Percentiles rank a stretch among this genome's conserved stretches.
Evolutionary conservation across 1,284 basidiomycete species (phyloP).

Genomic region (Sutorius eximius): DNA sequence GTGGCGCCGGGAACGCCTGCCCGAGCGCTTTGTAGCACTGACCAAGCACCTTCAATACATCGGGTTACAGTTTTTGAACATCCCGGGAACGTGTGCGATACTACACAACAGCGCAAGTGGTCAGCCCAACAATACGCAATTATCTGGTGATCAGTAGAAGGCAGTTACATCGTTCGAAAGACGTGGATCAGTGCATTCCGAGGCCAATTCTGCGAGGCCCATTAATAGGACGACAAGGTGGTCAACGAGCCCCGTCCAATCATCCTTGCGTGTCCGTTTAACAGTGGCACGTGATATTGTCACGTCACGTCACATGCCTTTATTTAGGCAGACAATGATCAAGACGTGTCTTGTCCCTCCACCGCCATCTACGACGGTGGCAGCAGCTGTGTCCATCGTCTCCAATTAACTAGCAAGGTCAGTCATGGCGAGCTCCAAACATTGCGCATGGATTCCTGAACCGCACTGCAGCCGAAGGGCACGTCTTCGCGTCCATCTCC

Average conservation of each 20-base stretch:
- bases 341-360: conserved; percentile 2
- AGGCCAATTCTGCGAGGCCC: too few relatives aligned
- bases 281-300: conserved; percentile 16
- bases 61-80: too few relatives aligned
- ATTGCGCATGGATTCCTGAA: neutral
- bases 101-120: too few relatives aligned
- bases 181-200: too few relatives aligned
- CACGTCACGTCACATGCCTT: conserved; percentile 18
- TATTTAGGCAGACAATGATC: conserved; percentile 14
- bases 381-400: neutral
- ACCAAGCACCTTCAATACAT: too few relatives aligned
- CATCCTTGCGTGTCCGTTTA: neutral
- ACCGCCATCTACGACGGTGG: conserved; percentile 15
- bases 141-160: too few relatives aligned
- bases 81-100: too few relatives aligned
- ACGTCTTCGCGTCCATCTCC: neutral
- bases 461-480: neutral
- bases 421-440: neutral
- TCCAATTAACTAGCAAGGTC: conserved; percentile 6
- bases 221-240: neutral
- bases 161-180: too few relatives aligned
- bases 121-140: too few relatives aligned
- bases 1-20: too few relatives aligned
- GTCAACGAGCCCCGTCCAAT: too few relatives aligned
- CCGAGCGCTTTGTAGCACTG: too few relatives aligned